These are phyloP conservation scores for Ruellia speciosa DNA, from an alignment of 305 asterid genomes.

Conservation along the genomic window DNA sequence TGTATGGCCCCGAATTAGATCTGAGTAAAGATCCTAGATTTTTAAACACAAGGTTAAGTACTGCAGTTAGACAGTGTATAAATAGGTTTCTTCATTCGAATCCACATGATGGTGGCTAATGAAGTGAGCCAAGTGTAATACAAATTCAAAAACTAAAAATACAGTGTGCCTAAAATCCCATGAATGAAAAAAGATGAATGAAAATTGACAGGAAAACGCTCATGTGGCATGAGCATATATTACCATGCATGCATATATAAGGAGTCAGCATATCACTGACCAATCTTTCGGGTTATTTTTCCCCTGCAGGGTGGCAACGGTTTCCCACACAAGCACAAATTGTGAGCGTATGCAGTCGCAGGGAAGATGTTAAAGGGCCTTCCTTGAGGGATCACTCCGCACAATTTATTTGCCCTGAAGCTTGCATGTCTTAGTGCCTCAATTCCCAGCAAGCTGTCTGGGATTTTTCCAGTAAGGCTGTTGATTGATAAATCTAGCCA, in stretches of 20 bases:
- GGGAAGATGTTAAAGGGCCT: slow-evolving; percentile 64
- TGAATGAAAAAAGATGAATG: background rate
- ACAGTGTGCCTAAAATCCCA: slow-evolving; percentile 19
- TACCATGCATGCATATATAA: slow-evolving; percentile 25
- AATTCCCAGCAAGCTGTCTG: slow-evolving; percentile 52
- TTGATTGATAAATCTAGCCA: slow-evolving; percentile 82
- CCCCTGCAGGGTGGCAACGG: slow-evolving; percentile 73
- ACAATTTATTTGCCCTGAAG: slow-evolving; percentile 68
- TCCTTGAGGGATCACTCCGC: slow-evolving; percentile 83
- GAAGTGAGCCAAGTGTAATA: slow-evolving; percentile 7
- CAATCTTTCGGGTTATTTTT: slow-evolving; percentile 25
- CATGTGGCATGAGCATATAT: slow-evolving; percentile 18
- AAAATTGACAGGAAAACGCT: slow-evolving; percentile 23
- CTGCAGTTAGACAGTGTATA: background rate
- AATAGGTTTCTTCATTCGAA: slow-evolving; percentile 12
- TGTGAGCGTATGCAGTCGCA: slow-evolving; percentile 65
- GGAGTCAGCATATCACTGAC: slow-evolving; percentile 73
- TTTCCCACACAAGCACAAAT: slow-evolving; percentile 76
- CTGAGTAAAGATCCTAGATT: too few species aligned
- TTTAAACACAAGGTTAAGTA: background rate
- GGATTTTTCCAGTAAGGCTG: slow-evolving; percentile 53
- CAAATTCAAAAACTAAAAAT: slow-evolving; percentile 17
- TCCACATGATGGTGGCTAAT: slow-evolving; percentile 8
- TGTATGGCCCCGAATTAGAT: too few species aligned
- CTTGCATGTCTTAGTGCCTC: slow-evolving; percentile 52